These are phyloP conservation scores for Puccinia horiana DNA, from an alignment of 1,284 basidiomycete genomes.

Conservation along the genomic window DNA sequence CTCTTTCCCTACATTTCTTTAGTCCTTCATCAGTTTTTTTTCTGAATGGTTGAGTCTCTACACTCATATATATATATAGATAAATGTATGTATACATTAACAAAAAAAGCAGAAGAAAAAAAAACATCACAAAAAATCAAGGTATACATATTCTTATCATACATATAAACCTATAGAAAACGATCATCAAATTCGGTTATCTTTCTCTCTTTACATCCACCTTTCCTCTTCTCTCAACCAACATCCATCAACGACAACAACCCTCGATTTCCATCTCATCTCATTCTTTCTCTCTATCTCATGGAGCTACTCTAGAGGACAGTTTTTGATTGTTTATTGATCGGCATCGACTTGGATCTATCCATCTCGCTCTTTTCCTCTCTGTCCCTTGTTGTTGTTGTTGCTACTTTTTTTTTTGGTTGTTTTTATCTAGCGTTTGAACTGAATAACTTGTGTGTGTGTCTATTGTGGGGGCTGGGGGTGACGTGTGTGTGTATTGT, in stretches of 20 bases:
- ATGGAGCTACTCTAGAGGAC: conserved; percentile 8
- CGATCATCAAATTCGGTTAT: background rate
- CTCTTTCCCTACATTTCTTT: background rate
- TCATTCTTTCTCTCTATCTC: conserved; percentile 10
- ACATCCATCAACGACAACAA: background rate
- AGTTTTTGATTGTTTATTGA: conserved; percentile 1
- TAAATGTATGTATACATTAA: background rate
- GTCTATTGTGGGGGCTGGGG: background rate
- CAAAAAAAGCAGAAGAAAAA: background rate
- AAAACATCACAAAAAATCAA: background rate
- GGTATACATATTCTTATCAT: background rate
- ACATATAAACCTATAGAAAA: background rate
- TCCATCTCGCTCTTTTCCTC: background rate
- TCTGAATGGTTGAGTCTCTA: background rate
- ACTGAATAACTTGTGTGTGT: background rate
- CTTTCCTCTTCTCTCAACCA: background rate
- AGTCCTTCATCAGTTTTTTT: background rate
- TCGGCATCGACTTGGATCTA: background rate
- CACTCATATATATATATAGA: background rate
- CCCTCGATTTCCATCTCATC: background rate
- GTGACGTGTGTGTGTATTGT: background rate
- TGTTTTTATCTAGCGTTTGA: background rate
- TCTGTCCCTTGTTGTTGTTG: conserved; percentile 8
- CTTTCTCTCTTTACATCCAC: background rate
- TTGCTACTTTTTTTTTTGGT: conserved; percentile 15